Conservation (phyloP, 1,284 basidiomycete genomes). For the Bondarzewia mesenterica region DNA sequence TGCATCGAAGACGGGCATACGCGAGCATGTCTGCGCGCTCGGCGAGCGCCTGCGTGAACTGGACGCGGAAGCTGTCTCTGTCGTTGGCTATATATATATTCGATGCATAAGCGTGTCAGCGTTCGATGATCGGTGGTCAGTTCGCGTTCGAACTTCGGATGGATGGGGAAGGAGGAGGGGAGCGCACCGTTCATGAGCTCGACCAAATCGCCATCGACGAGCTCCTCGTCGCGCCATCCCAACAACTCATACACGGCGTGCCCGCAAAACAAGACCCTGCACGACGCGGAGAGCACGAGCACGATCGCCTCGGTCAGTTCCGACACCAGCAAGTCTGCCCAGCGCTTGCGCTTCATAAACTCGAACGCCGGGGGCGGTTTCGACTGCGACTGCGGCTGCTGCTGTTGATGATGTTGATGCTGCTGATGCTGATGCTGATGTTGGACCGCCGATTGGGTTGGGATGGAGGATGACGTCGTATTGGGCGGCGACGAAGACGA, state of each 20-base stretch:
- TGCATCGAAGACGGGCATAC: slow-evolving; percentile 58
- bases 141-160: background rate
- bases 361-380: slow-evolving; percentile 34
- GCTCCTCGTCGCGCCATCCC: slow-evolving; percentile 68
- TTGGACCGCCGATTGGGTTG: background rate
- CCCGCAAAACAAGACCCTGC: slow-evolving; percentile 64
- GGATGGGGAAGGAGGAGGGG: background rate
- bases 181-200: slow-evolving; percentile 59
- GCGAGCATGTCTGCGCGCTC: slow-evolving; percentile 41
- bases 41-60: slow-evolving; percentile 47
- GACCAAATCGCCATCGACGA: slow-evolving; percentile 58
- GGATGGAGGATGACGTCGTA: background rate
- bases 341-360: slow-evolving; percentile 80
- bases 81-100: slow-evolving; percentile 45
- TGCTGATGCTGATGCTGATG: background rate
- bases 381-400: slow-evolving; percentile 51
- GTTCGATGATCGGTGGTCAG: background rate
- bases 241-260: slow-evolving; percentile 62
- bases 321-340: slow-evolving; percentile 74
- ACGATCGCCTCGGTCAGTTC: slow-evolving; percentile 71
- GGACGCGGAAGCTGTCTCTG: slow-evolving; percentile 42
- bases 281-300: slow-evolving; percentile 54
- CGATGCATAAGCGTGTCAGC: slow-evolving; percentile 1
- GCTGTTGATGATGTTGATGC: background rate
- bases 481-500: background rate